Percentiles rank a stretch among this genome's conserved stretches.
Conservation (phyloP, 805 yeast genomes). For the Saccharomycopsis capsularis region DNA sequence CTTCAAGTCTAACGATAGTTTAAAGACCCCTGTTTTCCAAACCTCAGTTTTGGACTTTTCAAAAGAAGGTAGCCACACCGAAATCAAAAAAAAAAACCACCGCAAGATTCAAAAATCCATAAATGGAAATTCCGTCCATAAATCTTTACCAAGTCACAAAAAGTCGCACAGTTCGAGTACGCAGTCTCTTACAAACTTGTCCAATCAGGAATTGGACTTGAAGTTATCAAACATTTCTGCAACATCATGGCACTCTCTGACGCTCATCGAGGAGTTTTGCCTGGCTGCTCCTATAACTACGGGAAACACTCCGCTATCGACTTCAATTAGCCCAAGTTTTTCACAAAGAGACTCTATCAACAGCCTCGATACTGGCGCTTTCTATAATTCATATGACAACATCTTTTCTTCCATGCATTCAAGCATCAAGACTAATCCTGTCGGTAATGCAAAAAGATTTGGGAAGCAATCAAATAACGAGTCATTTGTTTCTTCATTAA, state of each 20-base stretch:
- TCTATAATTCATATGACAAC: conserved; percentile 10
- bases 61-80: too few species aligned
- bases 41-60: conserved; percentile 21
- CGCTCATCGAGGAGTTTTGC: neutral
- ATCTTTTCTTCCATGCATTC: conserved; percentile 15
- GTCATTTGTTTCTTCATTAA: conserved; percentile 3
- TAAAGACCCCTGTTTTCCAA: conserved; percentile 19
- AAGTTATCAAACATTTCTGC: neutral
- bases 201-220: conserved; percentile 9
- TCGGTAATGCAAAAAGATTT: too few species aligned
- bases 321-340: neutral
- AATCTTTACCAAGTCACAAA: conserved; percentile 4
- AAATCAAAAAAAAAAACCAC: conserved; percentile 4
- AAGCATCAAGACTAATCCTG: too few species aligned
- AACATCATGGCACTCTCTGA: neutral
- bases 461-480: neutral
- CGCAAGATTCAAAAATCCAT: conserved; percentile 13
- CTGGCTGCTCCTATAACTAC: neutral
- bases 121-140: conserved; percentile 2
- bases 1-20: conserved; percentile 5
- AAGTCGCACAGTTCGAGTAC: conserved; percentile 16
- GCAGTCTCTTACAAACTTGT: conserved; percentile 8
- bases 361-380: too few species aligned
- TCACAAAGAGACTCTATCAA: neutral
- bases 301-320: neutral